These are phyloP conservation scores for Xylaria acuta DNA, from an alignment of 495 filamentous ascomycete genomes.

Conservation along the genomic window DNA sequence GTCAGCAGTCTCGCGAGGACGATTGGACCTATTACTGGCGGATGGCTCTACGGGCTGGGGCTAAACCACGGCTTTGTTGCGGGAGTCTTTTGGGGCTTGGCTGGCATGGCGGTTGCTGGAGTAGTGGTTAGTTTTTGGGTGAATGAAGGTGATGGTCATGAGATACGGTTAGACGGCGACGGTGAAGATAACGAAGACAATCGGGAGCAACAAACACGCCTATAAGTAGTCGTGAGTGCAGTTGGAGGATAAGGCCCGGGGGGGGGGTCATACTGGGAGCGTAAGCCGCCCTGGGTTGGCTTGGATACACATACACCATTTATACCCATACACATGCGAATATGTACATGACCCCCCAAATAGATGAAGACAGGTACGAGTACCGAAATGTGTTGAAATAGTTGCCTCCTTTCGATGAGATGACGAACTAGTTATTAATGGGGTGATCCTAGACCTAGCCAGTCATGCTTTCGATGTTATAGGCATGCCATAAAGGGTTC, in stretches of 20 bases:
- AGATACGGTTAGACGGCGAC: conserved; percentile 71
- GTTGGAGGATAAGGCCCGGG: not conserved
- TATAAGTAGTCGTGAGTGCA: not conserved
- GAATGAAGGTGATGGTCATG: conserved; percentile 75
- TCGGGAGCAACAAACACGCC: not conserved
- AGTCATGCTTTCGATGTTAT: no score
- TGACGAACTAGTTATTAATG: no score
- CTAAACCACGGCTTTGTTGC: conserved; percentile 74
- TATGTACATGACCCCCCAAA: no score
- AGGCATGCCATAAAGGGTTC: no score
- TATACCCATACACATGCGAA: not conserved
- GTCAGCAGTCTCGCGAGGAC: conserved; percentile 74
- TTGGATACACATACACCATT: not conserved
- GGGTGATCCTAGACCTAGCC: no score
- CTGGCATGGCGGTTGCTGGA: conserved; percentile 66
- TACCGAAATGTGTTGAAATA: no score
- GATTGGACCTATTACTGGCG: conserved; percentile 74
- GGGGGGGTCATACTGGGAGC: not conserved
- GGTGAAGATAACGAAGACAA: conserved; percentile 38
- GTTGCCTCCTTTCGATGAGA: no score
- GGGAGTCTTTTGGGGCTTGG: conserved; percentile 78
- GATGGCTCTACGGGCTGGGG: conserved; percentile 73
- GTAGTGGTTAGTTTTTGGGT: conserved; percentile 69
- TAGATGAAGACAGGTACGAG: no score
- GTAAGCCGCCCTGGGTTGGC: not conserved